These are phyloP conservation scores for Cutaneotrichosporon cyanovorans DNA, from an alignment of 1,284 basidiomycete genomes.

Conservation along the genomic window DNA sequence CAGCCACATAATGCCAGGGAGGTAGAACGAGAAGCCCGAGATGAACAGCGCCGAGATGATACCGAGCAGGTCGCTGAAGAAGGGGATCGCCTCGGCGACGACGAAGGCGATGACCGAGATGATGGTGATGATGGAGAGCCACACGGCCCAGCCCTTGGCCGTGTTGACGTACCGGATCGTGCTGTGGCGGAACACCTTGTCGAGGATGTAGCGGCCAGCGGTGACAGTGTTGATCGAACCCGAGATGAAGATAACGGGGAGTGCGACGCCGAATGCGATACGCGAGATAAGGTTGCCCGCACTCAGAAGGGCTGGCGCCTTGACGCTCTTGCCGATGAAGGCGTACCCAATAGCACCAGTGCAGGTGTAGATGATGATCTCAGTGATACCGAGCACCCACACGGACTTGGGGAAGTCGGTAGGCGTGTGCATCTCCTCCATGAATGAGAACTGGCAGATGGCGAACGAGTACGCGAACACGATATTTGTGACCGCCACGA, in stretches of 20 bases:
- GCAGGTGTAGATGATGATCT: slow-evolving; percentile 25
- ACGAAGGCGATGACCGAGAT: slow-evolving; percentile 8
- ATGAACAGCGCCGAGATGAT: slow-evolving; percentile 26
- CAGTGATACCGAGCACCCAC: slow-evolving; percentile 27
- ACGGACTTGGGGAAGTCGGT: slow-evolving; percentile 27
- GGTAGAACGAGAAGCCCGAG: slow-evolving; percentile 16
- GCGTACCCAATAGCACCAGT: slow-evolving; percentile 26
- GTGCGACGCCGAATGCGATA: slow-evolving; percentile 14
- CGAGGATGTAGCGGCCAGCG: slow-evolving; percentile 11
- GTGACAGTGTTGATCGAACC: slow-evolving; percentile 16
- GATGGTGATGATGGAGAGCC: slow-evolving; percentile 43
- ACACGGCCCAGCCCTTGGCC: slow-evolving; percentile 44
- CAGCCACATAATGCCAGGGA: slow-evolving; percentile 19
- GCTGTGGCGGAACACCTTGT: slow-evolving; percentile 6
- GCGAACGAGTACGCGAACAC: slow-evolving; percentile 31
- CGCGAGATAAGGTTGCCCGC: slow-evolving; percentile 11
- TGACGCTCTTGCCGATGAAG: slow-evolving; percentile 12
- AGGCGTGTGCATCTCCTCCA: slow-evolving; percentile 17
- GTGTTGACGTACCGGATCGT: slow-evolving; percentile 31
- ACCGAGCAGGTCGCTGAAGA: slow-evolving; percentile 32
- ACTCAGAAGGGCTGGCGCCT: slow-evolving; percentile 13
- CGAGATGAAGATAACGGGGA: slow-evolving; percentile 20
- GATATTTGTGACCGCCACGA: slow-evolving; percentile 30
- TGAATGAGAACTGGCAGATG: slow-evolving; percentile 17
- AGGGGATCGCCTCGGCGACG: slow-evolving; percentile 28